Evolutionary conservation across 2,329 filamentous ascomycete species (phyloP).

Genomic region (Lachnellula occidentalis): DNA sequence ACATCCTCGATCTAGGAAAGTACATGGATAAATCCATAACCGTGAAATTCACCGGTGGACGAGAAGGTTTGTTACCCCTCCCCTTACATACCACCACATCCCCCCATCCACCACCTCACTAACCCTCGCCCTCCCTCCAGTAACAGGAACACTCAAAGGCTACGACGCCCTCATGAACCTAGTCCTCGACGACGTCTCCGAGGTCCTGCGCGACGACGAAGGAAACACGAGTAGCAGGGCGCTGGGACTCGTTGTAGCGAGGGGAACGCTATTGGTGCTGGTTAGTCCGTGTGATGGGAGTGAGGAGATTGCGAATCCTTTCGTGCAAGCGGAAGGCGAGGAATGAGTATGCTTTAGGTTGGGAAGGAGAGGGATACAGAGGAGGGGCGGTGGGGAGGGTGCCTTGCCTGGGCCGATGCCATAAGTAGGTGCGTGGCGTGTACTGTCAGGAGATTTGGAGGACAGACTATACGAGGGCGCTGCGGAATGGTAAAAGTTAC

Average conservation of each 20-base stretch:
- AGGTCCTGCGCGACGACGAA: slow-evolving; percentile 90
- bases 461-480: too few relatives aligned
- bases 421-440: too few relatives aligned
- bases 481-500: too few relatives aligned
- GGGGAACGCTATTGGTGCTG: slow-evolving; percentile 86
- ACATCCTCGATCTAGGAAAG: slow-evolving; percentile 90
- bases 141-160: slow-evolving; percentile 84
- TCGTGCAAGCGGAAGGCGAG: slow-evolving; percentile 64
- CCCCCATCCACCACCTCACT: not conserved
- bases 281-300: slow-evolving; percentile 92
- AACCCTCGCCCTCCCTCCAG: slow-evolving; percentile 40
- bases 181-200: slow-evolving; percentile 89
- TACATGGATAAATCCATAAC: slow-evolving; percentile 96
- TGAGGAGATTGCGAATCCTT: slow-evolving; percentile 94
- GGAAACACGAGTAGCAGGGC: slow-evolving; percentile 71
- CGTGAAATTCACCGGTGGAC: slow-evolving; percentile 93
- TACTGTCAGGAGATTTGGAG: too few relatives aligned
- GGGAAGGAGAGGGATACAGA: not conserved
- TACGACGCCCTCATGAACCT: slow-evolving; percentile 98
- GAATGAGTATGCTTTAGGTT: slow-evolving; percentile 16
- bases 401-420: too few relatives aligned
- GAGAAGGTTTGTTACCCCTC: slow-evolving; percentile 61
- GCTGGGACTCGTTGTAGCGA: slow-evolving; percentile 73
- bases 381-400: too few relatives aligned
- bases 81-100: not conserved